A percentile compares a stretch with the other conserved stretches of the same genome.
Conservation (phyloP, 768 basidiomycete species). For the Leccinum ochraceum region DNA sequence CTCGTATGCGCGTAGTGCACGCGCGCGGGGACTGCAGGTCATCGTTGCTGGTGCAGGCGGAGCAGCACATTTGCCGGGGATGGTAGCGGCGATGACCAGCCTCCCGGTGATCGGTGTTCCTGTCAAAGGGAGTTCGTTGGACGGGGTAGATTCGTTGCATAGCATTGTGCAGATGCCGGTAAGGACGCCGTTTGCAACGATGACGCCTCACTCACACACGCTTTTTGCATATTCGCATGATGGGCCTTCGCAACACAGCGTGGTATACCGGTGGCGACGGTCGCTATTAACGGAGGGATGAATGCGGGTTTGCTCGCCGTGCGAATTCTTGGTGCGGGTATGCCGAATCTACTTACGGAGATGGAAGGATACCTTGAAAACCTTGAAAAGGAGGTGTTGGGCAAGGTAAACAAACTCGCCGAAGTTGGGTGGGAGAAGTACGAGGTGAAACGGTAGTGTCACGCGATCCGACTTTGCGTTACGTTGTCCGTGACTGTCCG, state of each 20-base stretch:
- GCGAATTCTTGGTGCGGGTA: conserved; percentile 79
- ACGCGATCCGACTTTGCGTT: too few relatives aligned
- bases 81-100: conserved; percentile 94
- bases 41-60: conserved; percentile 98
- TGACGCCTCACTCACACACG: neutral
- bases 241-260: conserved; percentile 48
- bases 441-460: conserved; percentile 40
- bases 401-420: conserved; percentile 74
- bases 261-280: conserved; percentile 95
- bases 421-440: conserved; percentile 88
- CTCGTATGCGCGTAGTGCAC: conserved; percentile 77
- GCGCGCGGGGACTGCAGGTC: conserved; percentile 61
- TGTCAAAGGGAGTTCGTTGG: conserved; percentile 90
- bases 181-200: conserved; percentile 32
- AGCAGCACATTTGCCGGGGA: conserved; percentile 96
- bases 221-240: neutral
- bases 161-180: conserved; percentile 99
- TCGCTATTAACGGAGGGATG: conserved; percentile 93
- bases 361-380: conserved; percentile 75
- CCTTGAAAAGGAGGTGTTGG: conserved; percentile 74
- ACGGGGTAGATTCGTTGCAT: conserved; percentile 96
- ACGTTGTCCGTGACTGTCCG: too few relatives aligned
- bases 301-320: conserved; percentile 93
- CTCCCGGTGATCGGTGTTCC: conserved; percentile 96
- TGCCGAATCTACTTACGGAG: conserved; percentile 59